phyloP scores from a whole-genome alignment of 805 yeast genomes.

The Yarrowia sp. region DNA sequence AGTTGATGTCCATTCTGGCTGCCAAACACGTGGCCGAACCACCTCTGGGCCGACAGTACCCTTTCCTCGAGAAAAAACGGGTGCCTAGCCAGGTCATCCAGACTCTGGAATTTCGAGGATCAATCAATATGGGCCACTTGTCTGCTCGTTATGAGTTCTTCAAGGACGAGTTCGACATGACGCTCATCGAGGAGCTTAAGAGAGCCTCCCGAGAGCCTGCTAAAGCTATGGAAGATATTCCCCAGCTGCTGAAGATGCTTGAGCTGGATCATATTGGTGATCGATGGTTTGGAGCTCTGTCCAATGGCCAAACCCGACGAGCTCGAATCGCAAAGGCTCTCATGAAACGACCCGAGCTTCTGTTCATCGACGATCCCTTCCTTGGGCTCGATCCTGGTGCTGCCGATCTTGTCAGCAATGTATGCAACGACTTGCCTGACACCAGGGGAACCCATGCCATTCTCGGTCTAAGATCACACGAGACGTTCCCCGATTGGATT shows the following conservation, averaged over 20 bases:
- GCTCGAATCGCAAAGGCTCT: conserved; percentile 80
- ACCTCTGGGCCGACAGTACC: conserved; percentile 52
- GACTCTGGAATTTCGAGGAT: conserved; percentile 48
- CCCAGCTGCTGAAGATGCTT: conserved; percentile 47
- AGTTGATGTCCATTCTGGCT: conserved; percentile 54
- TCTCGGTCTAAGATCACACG: conserved; percentile 75
- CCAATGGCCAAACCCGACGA: conserved; percentile 91
- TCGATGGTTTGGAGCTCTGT: conserved; percentile 80
- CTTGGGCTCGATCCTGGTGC: conserved; percentile 84
- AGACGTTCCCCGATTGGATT: conserved; percentile 74
- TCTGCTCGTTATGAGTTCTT: conserved; percentile 87
- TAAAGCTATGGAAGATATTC: conserved; percentile 25
- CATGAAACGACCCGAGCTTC: conserved; percentile 57
- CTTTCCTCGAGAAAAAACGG: conserved; percentile 44
- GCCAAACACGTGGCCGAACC: conserved; percentile 55
- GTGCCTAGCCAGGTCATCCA: conserved; percentile 48
- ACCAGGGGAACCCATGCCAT: conserved; percentile 36
- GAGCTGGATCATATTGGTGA: conserved; percentile 54
- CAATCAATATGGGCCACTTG: conserved; percentile 57
- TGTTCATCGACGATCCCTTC: conserved; percentile 87
- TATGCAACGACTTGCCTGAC: conserved; percentile 44
- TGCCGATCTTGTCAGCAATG: conserved; percentile 53
- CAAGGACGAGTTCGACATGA: conserved; percentile 78
- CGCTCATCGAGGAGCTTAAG: conserved; percentile 58
- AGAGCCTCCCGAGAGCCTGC: conserved; percentile 46